phyloP scores from a whole-genome alignment of 768 basidiomycete species.

The Lactarius quietus region DNA sequence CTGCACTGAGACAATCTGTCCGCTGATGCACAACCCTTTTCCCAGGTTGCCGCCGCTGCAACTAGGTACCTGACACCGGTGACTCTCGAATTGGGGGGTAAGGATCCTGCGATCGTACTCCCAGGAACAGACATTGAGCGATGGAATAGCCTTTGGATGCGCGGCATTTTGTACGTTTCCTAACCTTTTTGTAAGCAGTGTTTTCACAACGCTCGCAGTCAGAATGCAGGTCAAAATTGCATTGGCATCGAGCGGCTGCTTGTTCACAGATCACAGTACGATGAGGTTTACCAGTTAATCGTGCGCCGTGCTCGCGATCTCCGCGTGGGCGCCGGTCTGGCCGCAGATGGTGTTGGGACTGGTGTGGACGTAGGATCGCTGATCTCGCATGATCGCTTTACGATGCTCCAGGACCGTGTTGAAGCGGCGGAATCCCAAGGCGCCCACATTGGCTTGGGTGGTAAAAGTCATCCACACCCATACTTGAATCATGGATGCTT shows the following conservation, averaged over 20 bases:
- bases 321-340: conserved; percentile 74
- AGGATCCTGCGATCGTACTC: conserved; percentile 90
- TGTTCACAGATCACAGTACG: conserved; percentile 74
- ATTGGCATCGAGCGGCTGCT: conserved; percentile 94
- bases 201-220: conserved; percentile 44
- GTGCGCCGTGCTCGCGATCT: conserved; percentile 60
- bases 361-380: conserved; percentile 75
- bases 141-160: conserved; percentile 82
- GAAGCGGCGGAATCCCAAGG: conserved; percentile 65
- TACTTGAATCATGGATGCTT: conserved; percentile 72
- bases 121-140: conserved; percentile 78
- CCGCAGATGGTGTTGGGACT: conserved; percentile 64
- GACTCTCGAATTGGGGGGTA: conserved; percentile 91
- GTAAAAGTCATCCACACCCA: conserved; percentile 58
- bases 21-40: conserved; percentile 2
- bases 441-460: conserved; percentile 60
- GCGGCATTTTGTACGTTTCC: conserved; percentile 79
- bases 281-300: conserved; percentile 67
- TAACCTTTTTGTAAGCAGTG: neutral
- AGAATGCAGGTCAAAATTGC: conserved; percentile 94
- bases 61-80: conserved; percentile 87
- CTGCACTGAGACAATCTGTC: conserved; percentile 18
- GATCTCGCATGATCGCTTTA: conserved; percentile 41
- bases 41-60: conserved; percentile 76
- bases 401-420: conserved; percentile 64